A percentile compares a stretch with the other conserved stretches of the same genome.
Evolutionary conservation across 208 protist genomes (phyloP).

Genomic region (Trypanosoma lewisi): DNA sequence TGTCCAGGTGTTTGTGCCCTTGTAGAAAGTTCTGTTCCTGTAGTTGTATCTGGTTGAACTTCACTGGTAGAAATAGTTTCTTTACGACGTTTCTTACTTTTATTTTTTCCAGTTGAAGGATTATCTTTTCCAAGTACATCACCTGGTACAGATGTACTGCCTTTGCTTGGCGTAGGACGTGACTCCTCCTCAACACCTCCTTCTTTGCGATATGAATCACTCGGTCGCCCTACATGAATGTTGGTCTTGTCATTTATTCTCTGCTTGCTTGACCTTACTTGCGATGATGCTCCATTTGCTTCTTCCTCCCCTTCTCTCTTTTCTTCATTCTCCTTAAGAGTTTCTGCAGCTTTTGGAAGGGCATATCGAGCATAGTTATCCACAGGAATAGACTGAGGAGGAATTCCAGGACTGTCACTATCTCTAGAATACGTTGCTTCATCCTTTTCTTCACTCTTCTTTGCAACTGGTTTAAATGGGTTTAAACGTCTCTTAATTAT

Average conservation of each 20-base stretch:
- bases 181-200: not conserved
- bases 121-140: not conserved
- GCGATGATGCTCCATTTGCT: not conserved
- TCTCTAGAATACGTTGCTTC: not conserved
- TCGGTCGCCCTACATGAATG: not conserved
- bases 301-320: not conserved
- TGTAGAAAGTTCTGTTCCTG: not conserved
- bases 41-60: not conserved
- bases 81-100: not conserved
- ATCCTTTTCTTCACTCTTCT: not conserved
- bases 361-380: conserved; percentile 30
- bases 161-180: too few relatives aligned
- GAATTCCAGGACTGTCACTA: conserved; percentile 12
- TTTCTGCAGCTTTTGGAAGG: conserved; percentile 5
- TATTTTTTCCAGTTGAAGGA: not conserved
- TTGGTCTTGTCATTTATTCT: not conserved
- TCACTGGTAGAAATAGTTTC: not conserved
- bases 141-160: not conserved
- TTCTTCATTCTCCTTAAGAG: not conserved
- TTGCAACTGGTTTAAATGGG: not conserved
- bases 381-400: conserved; percentile 17
- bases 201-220: not conserved
- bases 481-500: not conserved
- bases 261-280: not conserved
- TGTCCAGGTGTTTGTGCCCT: not conserved